A percentile compares a stretch with the other conserved stretches of the same genome.
Evolutionary conservation across 2,329 filamentous ascomycete species (phyloP).

Genomic region (Capronia coronata): DNA sequence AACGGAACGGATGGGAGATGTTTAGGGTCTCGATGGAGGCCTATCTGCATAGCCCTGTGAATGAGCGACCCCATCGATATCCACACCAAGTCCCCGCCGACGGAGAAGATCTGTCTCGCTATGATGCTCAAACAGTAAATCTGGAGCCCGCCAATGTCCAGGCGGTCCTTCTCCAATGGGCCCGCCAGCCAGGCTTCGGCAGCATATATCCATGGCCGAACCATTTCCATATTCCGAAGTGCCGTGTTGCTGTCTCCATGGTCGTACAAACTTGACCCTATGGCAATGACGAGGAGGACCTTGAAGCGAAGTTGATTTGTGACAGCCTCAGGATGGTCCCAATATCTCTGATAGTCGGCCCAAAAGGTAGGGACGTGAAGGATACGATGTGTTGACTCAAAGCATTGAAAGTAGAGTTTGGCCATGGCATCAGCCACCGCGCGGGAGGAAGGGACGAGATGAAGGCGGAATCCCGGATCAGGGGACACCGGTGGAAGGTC

Average conservation of each 20-base stretch:
- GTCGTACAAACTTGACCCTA: conserved; percentile 26
- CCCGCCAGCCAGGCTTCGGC: conserved; percentile 36
- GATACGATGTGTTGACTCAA: conserved; percentile 33
- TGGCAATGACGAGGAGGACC: conserved; percentile 34
- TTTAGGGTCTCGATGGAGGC: conserved; percentile 33
- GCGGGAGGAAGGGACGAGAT: conserved; percentile 6
- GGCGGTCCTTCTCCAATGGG: conserved; percentile 31
- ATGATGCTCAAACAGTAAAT: conserved; percentile 34
- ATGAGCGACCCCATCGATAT: conserved; percentile 32
- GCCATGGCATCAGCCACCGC: conserved; percentile 15
- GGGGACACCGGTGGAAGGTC: not conserved
- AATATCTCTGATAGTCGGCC: conserved; percentile 31
- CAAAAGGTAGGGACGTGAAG: conserved; percentile 32
- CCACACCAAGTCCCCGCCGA: conserved; percentile 35
- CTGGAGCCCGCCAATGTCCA: conserved; percentile 33
- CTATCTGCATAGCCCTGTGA: conserved; percentile 31
- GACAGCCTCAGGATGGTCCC: conserved; percentile 21
- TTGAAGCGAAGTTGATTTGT: conserved; percentile 30
- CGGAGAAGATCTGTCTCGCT: conserved; percentile 31
- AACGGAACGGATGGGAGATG: conserved; percentile 22
- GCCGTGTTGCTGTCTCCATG: not conserved
- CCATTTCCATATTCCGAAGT: not conserved
- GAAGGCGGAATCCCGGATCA: not conserved
- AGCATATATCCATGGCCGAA: conserved; percentile 32
- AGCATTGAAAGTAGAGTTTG: conserved; percentile 17